Conservation (phyloP, 257 asterid species). For the Vinca minor region DNA sequence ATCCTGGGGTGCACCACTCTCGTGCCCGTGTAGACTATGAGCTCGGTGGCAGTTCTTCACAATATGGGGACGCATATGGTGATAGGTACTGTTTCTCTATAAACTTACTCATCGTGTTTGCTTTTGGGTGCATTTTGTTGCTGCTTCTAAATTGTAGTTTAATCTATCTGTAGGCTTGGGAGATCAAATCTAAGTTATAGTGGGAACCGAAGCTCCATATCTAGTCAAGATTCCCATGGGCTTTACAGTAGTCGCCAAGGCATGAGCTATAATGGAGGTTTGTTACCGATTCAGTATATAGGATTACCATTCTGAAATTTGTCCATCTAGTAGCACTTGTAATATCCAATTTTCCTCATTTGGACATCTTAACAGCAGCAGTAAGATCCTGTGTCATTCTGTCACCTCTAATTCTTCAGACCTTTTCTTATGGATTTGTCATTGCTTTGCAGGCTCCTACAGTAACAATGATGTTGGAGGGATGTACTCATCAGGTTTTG, state of each 20-base stretch:
- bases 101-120: background rate
- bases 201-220: conserved; percentile 61
- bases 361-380: background rate
- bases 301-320: background rate
- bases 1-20: conserved; percentile 72
- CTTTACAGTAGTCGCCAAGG: conserved; percentile 73
- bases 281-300: conserved; percentile 6
- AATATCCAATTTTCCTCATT: background rate
- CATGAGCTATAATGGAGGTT: conserved; percentile 80
- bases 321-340: background rate
- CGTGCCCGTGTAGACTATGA: conserved; percentile 93
- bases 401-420: background rate
- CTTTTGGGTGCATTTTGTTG: background rate
- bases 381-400: background rate
- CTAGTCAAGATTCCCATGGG: conserved; percentile 80
- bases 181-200: conserved; percentile 77
- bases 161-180: conserved; percentile 41
- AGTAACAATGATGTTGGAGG: conserved; percentile 67
- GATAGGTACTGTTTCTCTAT: conserved; percentile 44
- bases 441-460: conserved; percentile 58
- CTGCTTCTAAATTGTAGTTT: background rate
- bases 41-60: conserved; percentile 57
- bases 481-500: conserved; percentile 73
- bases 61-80: conserved; percentile 70
- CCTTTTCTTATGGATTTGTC: background rate